A percentile compares a stretch with the other conserved stretches of the same genome.
Conservation (phyloP, 169 alveolate genomes). For the Amoebophrya sp. region DNA sequence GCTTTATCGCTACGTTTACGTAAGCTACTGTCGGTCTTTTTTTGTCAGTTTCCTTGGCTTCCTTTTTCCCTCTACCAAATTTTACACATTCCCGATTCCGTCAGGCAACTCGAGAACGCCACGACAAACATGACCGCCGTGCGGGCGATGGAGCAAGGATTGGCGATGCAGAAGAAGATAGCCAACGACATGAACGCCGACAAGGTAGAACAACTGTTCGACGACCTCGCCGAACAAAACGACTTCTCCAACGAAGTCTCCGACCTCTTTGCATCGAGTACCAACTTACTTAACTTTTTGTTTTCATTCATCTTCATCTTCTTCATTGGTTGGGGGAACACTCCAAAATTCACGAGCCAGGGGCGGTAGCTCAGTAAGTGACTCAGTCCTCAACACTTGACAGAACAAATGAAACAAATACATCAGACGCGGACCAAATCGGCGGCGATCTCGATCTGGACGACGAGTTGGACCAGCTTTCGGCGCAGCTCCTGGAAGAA, state of each 20-base stretch:
- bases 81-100: too few relatives aligned
- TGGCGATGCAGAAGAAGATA: background rate
- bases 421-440: background rate
- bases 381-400: too few relatives aligned
- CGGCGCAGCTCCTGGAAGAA: background rate
- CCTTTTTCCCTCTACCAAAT: too few relatives aligned
- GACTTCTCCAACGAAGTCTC: background rate
- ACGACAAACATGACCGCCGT: background rate
- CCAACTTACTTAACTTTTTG: background rate
- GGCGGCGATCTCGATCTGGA: background rate
- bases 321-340: too few relatives aligned
- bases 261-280: background rate
- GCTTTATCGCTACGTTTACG: background rate
- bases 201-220: background rate
- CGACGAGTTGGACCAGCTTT: background rate
- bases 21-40: background rate
- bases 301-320: too few relatives aligned
- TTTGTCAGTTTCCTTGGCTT: too few relatives aligned
- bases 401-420: too few relatives aligned
- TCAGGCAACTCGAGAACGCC: background rate
- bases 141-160: background rate
- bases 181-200: background rate
- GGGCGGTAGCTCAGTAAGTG: too few relatives aligned
- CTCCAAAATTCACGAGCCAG: too few relatives aligned
- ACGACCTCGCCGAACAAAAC: background rate